phyloP scores from a whole-genome alignment of 345 rosid species.

The Kernera saxatilis region DNA sequence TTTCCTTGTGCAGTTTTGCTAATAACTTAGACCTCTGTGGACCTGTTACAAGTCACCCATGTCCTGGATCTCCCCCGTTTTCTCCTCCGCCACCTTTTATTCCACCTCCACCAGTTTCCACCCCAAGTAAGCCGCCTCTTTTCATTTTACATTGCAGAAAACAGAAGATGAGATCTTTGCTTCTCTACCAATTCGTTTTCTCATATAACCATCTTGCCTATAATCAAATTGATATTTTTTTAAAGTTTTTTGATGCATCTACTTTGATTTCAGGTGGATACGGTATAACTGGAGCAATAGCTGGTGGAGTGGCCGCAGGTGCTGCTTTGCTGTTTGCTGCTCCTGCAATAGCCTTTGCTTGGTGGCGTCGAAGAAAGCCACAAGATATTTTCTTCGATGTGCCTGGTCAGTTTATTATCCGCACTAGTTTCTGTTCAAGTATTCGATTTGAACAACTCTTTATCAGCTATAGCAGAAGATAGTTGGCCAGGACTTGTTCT shows the following conservation, averaged over 20 bases:
- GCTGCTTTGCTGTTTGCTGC: constrained; percentile 96
- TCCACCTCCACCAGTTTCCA: constrained; percentile 65
- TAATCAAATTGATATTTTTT: background rate
- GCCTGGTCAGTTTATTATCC: constrained; percentile 54
- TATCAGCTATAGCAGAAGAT: background rate
- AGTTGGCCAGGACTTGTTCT: background rate
- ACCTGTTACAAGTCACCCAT: constrained; percentile 87
- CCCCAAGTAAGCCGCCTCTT: constrained; percentile 45
- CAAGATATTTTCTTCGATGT: constrained; percentile 90
- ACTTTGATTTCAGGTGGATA: constrained; percentile 57
- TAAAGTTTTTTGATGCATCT: background rate
- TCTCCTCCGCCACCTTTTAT: constrained; percentile 99
- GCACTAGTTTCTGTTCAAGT: background rate
- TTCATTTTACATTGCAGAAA: background rate
- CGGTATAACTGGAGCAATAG: constrained; percentile 88
- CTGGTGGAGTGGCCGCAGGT: constrained; percentile 99
- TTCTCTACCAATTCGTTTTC: background rate
- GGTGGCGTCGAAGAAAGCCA: constrained; percentile 95
- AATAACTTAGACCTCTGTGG: constrained; percentile 93
- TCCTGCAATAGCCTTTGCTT: constrained; percentile 96
- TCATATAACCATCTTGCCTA: background rate
- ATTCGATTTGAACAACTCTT: background rate
- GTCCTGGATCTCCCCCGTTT: constrained; percentile 99
- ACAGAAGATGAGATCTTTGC: background rate
- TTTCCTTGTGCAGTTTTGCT: constrained; percentile 70